Percentiles rank a stretch among this genome's conserved stretches.
Conservation (phyloP, 73 alveolate genomes). For the Paramecium bursaria region DNA sequence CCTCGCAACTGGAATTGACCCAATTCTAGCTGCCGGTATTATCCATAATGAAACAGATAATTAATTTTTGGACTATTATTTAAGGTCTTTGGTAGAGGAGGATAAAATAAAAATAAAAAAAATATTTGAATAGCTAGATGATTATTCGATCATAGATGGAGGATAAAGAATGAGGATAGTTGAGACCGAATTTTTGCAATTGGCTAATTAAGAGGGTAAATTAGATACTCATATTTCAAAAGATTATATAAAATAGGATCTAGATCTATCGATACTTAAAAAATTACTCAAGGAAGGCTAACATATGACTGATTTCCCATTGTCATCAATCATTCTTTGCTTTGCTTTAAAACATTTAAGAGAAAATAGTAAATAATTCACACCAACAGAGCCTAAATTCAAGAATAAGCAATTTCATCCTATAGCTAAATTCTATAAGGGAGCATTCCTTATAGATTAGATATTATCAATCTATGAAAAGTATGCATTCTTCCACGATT, state of each 20-base stretch:
- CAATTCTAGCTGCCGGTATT: slow-evolving; percentile 13
- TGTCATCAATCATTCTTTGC: background rate
- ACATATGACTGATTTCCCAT: slow-evolving; percentile 7
- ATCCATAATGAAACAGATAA: background rate
- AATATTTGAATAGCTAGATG: background rate
- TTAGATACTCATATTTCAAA: background rate
- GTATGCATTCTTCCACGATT: slow-evolving; percentile 12
- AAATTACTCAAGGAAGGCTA: slow-evolving; percentile 8
- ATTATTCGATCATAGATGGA: background rate
- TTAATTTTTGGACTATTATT: background rate
- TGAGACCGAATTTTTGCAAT: background rate
- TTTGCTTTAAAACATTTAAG: slow-evolving; percentile 16
- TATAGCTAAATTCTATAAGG: background rate
- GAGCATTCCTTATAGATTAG: background rate
- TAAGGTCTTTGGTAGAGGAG: background rate
- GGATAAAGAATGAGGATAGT: background rate
- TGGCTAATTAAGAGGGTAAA: too few relatives aligned
- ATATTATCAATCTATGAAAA: slow-evolving; percentile 17
- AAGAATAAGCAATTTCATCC: background rate
- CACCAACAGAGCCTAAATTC: too few relatives aligned
- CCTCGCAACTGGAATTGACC: slow-evolving; percentile 37
- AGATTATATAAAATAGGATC: background rate
- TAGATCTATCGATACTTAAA: background rate
- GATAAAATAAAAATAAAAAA: background rate
- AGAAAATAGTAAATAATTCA: too few relatives aligned